Evolutionary conservation across 2,329 filamentous ascomycete genomes (phyloP).

Genomic region (Exophiala sp.): DNA sequence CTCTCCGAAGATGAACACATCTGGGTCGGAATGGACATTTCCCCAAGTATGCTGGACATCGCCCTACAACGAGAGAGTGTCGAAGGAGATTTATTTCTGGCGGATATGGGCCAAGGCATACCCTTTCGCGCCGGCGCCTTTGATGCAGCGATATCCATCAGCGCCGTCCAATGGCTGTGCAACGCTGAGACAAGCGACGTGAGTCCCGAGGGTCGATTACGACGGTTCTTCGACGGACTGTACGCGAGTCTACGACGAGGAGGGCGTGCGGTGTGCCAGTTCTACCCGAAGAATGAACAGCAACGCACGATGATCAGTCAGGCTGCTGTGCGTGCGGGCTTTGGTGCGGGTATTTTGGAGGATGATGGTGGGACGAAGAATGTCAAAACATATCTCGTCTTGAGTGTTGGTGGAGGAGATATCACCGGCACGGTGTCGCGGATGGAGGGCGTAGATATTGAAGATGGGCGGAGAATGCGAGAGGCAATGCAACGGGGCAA

Average conservation of each 20-base stretch:
- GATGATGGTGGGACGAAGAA: slow-evolving; percentile 97
- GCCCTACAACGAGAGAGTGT: slow-evolving; percentile 80
- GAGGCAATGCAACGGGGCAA: slow-evolving; percentile 42
- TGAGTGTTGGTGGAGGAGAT: slow-evolving; percentile 84
- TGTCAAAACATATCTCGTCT: slow-evolving; percentile 89
- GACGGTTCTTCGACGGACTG: slow-evolving; percentile 86
- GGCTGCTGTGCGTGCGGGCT: slow-evolving; percentile 88
- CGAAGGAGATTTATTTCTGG: slow-evolving; percentile 88
- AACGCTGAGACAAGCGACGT: slow-evolving; percentile 72
- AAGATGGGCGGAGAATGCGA: slow-evolving; percentile 60
- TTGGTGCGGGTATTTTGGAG: slow-evolving; percentile 89
- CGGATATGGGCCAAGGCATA: slow-evolving; percentile 92
- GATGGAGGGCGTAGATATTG: slow-evolving; percentile 82
- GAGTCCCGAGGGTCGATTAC: slow-evolving; percentile 70
- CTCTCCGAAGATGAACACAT: slow-evolving; percentile 80
- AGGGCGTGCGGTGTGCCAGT: slow-evolving; percentile 89
- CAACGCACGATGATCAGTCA: slow-evolving; percentile 89
- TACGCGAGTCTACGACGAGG: slow-evolving; percentile 81
- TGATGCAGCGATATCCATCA: slow-evolving; percentile 92
- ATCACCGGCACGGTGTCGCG: slow-evolving; percentile 87
- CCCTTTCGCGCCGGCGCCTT: slow-evolving; percentile 90
- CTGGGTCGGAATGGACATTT: slow-evolving; percentile 98
- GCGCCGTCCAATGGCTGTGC: slow-evolving; percentile 96
- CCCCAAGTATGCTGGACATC: slow-evolving; percentile 92
- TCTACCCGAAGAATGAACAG: slow-evolving; percentile 93